These are phyloP conservation scores for Scalesia atractyloides DNA, from an alignment of 129 eudicot species.

Conservation along the genomic window DNA sequence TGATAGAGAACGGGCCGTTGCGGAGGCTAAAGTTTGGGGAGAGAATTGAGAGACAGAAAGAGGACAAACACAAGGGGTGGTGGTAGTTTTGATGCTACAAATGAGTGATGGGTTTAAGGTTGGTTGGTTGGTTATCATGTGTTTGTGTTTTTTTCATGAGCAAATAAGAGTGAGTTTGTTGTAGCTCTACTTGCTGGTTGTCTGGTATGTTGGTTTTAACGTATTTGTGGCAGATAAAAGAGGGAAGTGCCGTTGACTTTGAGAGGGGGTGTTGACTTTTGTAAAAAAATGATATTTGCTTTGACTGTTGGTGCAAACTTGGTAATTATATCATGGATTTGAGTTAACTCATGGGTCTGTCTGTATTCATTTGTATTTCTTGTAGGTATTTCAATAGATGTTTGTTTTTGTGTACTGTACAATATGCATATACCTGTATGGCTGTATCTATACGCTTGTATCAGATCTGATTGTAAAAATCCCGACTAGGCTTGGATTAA, in stretches of 20 bases:
- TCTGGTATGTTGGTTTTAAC: conserved; percentile 35
- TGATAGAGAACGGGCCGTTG: conserved; percentile 92
- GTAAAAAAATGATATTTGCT: conserved; percentile 42
- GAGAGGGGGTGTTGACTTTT: conserved; percentile 45
- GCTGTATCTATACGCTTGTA: background rate
- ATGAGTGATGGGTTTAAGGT: conserved; percentile 44
- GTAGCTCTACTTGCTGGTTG: conserved; percentile 35
- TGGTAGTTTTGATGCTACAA: conserved; percentile 71
- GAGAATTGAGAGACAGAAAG: conserved; percentile 93
- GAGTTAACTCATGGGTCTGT: conserved; percentile 27
- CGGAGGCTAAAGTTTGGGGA: conserved; percentile 98
- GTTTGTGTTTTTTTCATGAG: conserved; percentile 20
- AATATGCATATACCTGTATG: background rate
- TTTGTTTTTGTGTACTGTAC: background rate
- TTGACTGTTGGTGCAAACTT: conserved; percentile 30
- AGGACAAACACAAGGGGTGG: conserved; percentile 44
- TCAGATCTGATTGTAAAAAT: too few relatives aligned
- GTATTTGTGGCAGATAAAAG: conserved; percentile 29
- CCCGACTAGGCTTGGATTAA: too few relatives aligned
- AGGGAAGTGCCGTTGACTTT: conserved; percentile 30
- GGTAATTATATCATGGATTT: conserved; percentile 43
- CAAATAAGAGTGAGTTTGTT: conserved; percentile 31
- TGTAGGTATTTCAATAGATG: conserved; percentile 16
- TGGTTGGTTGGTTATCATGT: background rate
- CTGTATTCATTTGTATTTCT: conserved; percentile 7